Conservation (phyloP, 2,329 filamentous ascomycete species). For the Cryphonectria carpinicola region DNA sequence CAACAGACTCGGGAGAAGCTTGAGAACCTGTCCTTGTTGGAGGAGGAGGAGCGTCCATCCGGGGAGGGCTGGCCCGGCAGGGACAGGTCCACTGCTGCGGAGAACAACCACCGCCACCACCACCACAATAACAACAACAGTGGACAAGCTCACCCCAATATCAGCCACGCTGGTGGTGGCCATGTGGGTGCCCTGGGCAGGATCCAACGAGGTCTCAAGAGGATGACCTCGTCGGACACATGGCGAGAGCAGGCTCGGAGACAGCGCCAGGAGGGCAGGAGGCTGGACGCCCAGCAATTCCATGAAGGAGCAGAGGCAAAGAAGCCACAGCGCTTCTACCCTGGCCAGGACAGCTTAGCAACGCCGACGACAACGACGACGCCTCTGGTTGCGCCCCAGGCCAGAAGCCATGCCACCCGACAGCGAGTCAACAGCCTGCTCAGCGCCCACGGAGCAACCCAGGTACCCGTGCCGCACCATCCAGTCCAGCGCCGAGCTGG, state of each 20-base stretch:
- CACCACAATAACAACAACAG: background rate
- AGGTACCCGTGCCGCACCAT: background rate
- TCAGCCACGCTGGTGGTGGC: background rate
- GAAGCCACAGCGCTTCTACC: constrained; percentile 25
- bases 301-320: constrained; percentile 22
- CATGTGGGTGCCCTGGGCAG: constrained; percentile 21
- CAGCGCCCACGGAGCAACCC: constrained; percentile 5
- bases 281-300: constrained; percentile 20
- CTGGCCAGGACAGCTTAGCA: background rate
- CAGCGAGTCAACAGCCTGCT: constrained; percentile 15
- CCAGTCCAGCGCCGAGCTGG: background rate
- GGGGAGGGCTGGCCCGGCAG: background rate
- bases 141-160: background rate
- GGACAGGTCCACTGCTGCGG: background rate
- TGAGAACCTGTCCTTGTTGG: constrained; percentile 11
- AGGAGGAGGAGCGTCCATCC: constrained; percentile 1
- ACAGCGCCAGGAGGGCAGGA: background rate
- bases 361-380: background rate
- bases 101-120: background rate
- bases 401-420: constrained; percentile 5
- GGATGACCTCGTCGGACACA: constrained; percentile 21
- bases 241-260: constrained; percentile 14
- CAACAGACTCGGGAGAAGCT: constrained; percentile 22
- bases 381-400: background rate
- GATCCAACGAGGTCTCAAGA: constrained; percentile 25